Evolutionary conservation across 495 filamentous ascomycete species (phyloP), one percentile per base, ranked within the genome.

Genomic region (Hypoxylon intermedium): DNA sequence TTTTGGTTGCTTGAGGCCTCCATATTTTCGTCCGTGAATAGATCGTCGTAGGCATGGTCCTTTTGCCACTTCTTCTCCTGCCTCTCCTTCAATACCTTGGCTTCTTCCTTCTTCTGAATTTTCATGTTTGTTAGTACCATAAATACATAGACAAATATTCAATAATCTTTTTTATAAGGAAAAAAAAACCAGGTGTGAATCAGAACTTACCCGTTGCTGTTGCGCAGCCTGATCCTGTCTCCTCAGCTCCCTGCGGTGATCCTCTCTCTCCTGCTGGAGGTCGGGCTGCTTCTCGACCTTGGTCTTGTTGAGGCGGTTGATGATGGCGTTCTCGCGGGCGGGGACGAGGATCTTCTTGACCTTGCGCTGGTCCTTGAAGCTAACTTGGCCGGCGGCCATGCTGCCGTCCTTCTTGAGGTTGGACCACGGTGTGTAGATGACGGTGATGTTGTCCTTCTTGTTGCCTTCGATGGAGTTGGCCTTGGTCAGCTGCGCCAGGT

Each of bases 401-500:
- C 85, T 88, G n/a, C 92, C 93, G 64, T 94, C 90, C 71, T 98
- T 98, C 72, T 89, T 87, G 5, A 98, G 86, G 69, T 98, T 98
- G 34, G 91, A 89, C 95, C 95, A 98, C 15, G 94, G 95, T 2
- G 94, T 98, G 75, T 98, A 98, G 64, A 98, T 93, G 52, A 98
- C 76, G 12, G 90, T 95, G 57, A 98, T 81, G 74, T 98, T 98
- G 67, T 98, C 94, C 77, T 97, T 97, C 76, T 98, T 98, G 77
- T 98, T 98, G 54, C 94, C 95, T 76, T 98, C 94, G 67, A 98
- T 98, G 26, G 93, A 97, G 75, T 98, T 98, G 47, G 94, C 93
- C 75, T 98, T 98, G 45, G 94, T 98, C 49, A 98, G 80, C 72
- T 98, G 94, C 15, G 87, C 93, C 63, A 93, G 91, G 73, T 98